phyloP scores from a whole-genome alignment of 2,329 filamentous ascomycete species.

The Incumbomyces lentus region DNA sequence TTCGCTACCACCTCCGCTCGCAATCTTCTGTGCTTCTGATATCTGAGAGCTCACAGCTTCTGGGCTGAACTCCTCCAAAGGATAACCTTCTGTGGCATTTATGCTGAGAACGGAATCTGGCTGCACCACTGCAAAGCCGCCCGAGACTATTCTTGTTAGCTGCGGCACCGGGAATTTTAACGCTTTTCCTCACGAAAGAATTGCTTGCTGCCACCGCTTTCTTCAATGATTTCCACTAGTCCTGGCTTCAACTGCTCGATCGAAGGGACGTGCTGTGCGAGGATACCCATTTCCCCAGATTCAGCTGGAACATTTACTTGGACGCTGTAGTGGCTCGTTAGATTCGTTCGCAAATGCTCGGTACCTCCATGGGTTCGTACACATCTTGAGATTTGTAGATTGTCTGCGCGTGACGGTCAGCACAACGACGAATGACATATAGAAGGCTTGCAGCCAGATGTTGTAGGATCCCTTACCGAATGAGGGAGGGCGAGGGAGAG shows the following conservation, averaged over 20 bases:
- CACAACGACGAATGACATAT: conserved; percentile 9
- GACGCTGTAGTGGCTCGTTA: conserved; percentile 45
- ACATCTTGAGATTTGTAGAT: conserved; percentile 63
- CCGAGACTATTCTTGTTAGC: conserved; percentile 57
- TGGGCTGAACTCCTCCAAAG: conserved; percentile 89
- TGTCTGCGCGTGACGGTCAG: conserved; percentile 37
- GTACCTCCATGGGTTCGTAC: conserved; percentile 32
- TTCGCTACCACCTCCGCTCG: conserved; percentile 80
- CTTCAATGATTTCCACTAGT: conserved; percentile 89
- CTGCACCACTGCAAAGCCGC: conserved; percentile 94
- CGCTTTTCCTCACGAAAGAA: conserved; percentile 74
- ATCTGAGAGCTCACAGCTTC: conserved; percentile 87
- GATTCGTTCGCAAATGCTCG: conserved; percentile 2
- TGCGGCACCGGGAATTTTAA: conserved; percentile 11
- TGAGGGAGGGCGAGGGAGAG: conserved; percentile 95
- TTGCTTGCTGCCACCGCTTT: conserved; percentile 79
- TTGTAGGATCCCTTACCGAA: conserved; percentile 57
- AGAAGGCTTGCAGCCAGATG: conserved; percentile 5
- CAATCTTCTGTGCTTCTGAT: conserved; percentile 90
- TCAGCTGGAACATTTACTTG: conserved; percentile 99
- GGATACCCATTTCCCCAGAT: conserved; percentile 97
- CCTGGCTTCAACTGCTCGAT: conserved; percentile 99
- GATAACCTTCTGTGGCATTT: conserved; percentile 92
- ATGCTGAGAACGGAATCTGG: conserved; percentile 92
- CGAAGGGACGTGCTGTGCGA: conserved; percentile 96